A percentile compares a stretch with the other conserved stretches of the same genome.
Evolutionary conservation across 257 asterid genomes (phyloP).

Genomic region (Nicotiana sylvestris): DNA sequence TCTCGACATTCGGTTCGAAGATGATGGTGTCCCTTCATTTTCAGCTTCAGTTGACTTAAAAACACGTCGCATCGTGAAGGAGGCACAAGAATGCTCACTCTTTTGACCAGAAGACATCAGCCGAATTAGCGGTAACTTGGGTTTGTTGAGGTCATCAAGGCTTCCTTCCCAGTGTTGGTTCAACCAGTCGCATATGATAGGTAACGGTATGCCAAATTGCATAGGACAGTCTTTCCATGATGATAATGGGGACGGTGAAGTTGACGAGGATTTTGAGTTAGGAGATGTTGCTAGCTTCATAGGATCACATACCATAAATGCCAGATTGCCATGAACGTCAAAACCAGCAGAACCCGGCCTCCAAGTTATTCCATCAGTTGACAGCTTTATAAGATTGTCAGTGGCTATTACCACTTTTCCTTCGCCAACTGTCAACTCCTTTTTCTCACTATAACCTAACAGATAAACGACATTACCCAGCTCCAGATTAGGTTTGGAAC

Average conservation of each 20-base stretch:
- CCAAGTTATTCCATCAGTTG: constrained; percentile 82
- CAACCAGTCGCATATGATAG: constrained; percentile 86
- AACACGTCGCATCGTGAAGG: constrained; percentile 84
- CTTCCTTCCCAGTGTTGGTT: constrained; percentile 97
- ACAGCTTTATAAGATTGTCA: constrained; percentile 85
- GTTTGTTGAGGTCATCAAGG: constrained; percentile 88
- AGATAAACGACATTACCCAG: constrained; percentile 79
- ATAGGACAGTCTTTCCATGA: constrained; percentile 69
- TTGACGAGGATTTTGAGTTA: constrained; percentile 66
- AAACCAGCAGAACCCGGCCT: constrained; percentile 97
- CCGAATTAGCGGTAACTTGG: constrained; percentile 74
- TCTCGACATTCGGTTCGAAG: constrained; percentile 34
- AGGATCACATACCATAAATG: constrained; percentile 98
- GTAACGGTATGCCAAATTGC: constrained; percentile 96
- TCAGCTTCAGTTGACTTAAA: constrained; percentile 68
- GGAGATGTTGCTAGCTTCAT: constrained; percentile 98
- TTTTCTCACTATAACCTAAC: constrained; percentile 65
- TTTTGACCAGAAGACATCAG: constrained; percentile 91
- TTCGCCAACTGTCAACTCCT: constrained; percentile 79
- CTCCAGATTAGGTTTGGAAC: constrained; percentile 75
- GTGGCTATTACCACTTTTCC: constrained; percentile 95
- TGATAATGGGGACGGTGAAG: constrained; percentile 79
- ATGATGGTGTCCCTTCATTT: constrained; percentile 53
- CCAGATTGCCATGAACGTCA: constrained; percentile 84
- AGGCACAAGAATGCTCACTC: constrained; percentile 89